Evolutionary conservation across 305 asterid genomes (phyloP).

Genomic region (Solanum hybrid): DNA sequence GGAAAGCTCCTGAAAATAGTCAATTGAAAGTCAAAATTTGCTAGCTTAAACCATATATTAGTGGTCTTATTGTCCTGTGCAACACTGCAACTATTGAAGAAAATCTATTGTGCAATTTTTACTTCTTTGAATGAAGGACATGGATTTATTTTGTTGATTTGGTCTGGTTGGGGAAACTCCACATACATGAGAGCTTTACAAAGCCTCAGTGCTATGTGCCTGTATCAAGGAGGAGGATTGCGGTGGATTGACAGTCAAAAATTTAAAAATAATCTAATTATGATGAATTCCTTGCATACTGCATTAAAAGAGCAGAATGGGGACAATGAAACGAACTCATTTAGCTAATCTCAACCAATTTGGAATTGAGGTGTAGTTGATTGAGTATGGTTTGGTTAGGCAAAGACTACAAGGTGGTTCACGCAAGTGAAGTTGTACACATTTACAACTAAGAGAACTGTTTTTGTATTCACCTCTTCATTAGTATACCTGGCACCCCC

Average conservation of each 20-base stretch:
- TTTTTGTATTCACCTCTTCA: neutral
- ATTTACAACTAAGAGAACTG: neutral
- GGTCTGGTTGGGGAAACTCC: neutral
- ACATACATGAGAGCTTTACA: neutral
- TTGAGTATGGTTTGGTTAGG: neutral
- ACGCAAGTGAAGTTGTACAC: neutral
- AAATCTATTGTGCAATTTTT: neutral
- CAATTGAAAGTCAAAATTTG: neutral
- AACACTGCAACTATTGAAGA: neutral
- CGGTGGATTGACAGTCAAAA: neutral
- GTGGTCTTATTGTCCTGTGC: neutral
- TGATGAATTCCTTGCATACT: neutral
- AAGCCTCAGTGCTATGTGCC: neutral
- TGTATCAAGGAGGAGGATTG: neutral
- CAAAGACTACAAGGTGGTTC: neutral
- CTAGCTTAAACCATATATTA: neutral
- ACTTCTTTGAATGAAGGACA: neutral
- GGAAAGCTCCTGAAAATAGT: neutral
- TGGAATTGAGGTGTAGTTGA: neutral
- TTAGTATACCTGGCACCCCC: neutral
- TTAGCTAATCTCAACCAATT: neutral
- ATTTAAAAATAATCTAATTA: neutral
- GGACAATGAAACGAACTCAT: neutral
- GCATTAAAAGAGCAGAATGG: neutral
- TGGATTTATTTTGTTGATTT: neutral